Evolutionary conservation across 2,329 filamentous ascomycete species (phyloP), one percentile per base, ranked within the genome.

Genomic region (Penicillium sp.): DNA sequence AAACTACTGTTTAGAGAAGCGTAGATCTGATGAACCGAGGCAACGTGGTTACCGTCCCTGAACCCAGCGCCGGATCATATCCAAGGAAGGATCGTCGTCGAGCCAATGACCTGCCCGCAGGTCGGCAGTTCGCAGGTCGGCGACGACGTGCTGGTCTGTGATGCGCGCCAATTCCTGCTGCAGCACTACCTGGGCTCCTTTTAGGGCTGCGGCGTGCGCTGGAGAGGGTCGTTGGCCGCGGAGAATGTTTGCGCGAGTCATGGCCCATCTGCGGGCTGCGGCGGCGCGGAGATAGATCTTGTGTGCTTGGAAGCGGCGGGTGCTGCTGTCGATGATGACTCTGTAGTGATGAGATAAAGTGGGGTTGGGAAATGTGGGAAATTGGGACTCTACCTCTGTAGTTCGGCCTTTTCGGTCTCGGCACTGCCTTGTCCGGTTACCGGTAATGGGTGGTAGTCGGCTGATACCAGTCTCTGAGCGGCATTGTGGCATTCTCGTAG

Each of bases 221-320:
- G 74, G 69, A 43, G 74, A 72, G 8, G 79, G 73, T 53, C 72
- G 73, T 52, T 79, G 76, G 11, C 79, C 80, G 47, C 77, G 74
- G 27, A 85, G 65, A 16, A 82, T 68, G 48, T 75, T 73, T 28
- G 74, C 69, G 25, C 83, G 75, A 31, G 77, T 69, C 54, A 81
- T 80, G 56, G 80, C 74, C 83, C 83, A 86, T 61, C 82, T 74
- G 53, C 79, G 71, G 4, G 79, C 82, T 18, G 82, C 81, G 2
- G 80, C 77, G 13, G 80, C 80, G 55, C 78, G 77, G 4, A 86
- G 74, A 59, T 84, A 85, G 47, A 82, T 78, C 57, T 79, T 80
- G 64, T 86, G 82, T 42, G 81, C 83, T 63, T 79, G 79, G 68
- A 86, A 84, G 4, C 83, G 79, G 43, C 83, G 78, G 31, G 81